phyloP scores from a whole-genome alignment of 2,329 filamentous ascomycete species.

The Claviceps sp. region DNA sequence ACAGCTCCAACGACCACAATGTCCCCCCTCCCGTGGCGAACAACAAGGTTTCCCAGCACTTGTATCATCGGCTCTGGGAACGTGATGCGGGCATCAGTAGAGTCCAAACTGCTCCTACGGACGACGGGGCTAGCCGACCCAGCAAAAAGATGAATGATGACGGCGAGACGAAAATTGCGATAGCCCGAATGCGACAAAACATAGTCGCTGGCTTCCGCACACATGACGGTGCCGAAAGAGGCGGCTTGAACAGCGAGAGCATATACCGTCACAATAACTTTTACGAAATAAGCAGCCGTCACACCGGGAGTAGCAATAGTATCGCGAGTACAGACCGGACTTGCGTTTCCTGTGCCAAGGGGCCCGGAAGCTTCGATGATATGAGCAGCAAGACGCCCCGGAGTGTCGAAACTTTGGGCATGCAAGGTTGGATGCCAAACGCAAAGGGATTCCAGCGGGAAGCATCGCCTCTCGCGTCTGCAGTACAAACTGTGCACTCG shows the following conservation, averaged over 20 bases:
- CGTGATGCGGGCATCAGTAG: background rate
- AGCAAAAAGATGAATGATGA: background rate
- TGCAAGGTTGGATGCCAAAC: background rate
- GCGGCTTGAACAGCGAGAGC: conserved; percentile 11
- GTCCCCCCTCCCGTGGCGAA: background rate
- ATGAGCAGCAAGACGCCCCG: background rate
- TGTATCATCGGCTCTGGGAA: background rate
- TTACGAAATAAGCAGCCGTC: background rate
- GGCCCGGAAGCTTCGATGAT: background rate
- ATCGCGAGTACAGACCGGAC: conserved; percentile 1
- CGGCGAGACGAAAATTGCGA: conserved; percentile 1
- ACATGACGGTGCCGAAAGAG: conserved; percentile 28
- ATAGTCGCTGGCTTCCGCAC: background rate
- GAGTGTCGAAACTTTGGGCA: background rate
- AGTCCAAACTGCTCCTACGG: background rate
- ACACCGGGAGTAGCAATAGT: background rate
- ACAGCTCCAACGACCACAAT: background rate
- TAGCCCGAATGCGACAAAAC: conserved; percentile 6
- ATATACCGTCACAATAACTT: background rate
- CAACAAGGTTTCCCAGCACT: background rate
- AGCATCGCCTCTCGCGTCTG: background rate
- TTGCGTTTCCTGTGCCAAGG: too few relatives aligned
- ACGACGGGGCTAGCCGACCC: background rate
- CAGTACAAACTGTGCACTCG: background rate
- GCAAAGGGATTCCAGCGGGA: background rate